phyloP scores from a whole-genome alignment of 1,139 yeast species.

The Magnusiomyces suaveolens region DNA sequence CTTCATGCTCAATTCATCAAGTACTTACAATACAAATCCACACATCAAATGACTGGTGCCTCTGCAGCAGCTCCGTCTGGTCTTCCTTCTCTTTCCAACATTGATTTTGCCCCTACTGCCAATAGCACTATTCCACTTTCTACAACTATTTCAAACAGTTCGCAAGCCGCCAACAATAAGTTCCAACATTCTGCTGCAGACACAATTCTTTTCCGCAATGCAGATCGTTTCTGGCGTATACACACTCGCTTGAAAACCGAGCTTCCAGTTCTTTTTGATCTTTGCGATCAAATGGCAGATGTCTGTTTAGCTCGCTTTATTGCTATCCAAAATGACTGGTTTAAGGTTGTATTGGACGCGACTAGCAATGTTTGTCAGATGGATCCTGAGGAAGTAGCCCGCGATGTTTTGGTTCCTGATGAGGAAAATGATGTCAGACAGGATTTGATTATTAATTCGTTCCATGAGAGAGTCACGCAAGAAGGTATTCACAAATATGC shows the following conservation, averaged over 20 bases:
- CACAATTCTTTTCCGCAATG: constrained; percentile 12
- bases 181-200: constrained; percentile 4
- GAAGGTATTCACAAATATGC: not conserved
- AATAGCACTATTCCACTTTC: not conserved
- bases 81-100: not conserved
- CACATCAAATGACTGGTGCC: not conserved
- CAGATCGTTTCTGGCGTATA: constrained; percentile 22
- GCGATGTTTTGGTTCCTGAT: not conserved
- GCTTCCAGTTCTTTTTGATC: constrained; percentile 23
- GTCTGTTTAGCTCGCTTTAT: constrained; percentile 20
- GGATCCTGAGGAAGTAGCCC: not conserved
- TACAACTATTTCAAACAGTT: not conserved
- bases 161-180: constrained; percentile 5
- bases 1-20: constrained; percentile 20
- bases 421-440: not conserved
- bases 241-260: constrained; percentile 25
- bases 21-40: constrained; percentile 19
- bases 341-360: constrained; percentile 23
- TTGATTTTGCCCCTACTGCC: not conserved
- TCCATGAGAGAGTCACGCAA: not conserved
- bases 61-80: not conserved
- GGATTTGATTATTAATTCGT: not conserved
- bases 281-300: constrained; percentile 22
- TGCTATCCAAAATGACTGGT: constrained; percentile 24
- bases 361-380: constrained; percentile 19